These are phyloP conservation scores for Halenospora varia DNA, from an alignment of 495 filamentous ascomycete genomes.

Conservation along the genomic window DNA sequence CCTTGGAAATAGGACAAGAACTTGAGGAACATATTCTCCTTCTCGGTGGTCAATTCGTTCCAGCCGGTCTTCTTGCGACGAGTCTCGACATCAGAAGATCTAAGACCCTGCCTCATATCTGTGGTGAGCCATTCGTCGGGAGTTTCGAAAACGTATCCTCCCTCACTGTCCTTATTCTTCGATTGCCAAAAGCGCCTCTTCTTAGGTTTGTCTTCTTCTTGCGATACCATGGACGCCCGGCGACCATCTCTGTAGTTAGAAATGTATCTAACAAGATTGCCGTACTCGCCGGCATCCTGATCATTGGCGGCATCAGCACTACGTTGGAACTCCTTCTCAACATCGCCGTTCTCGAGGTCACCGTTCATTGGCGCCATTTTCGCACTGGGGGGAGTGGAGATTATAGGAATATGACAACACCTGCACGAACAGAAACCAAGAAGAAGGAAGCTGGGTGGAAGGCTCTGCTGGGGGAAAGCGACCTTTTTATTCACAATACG, in stretches of 20 bases:
- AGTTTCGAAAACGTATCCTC: slow-evolving; percentile 39
- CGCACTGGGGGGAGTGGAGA: background rate
- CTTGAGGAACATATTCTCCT: slow-evolving; percentile 72
- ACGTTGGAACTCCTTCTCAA: slow-evolving; percentile 12
- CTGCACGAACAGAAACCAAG: background rate
- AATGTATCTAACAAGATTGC: slow-evolving; percentile 57
- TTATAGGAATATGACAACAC: background rate
- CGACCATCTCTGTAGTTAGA: slow-evolving; percentile 60
- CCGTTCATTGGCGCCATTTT: slow-evolving; percentile 15
- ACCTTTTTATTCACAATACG: background rate
- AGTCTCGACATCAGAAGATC: slow-evolving; percentile 51
- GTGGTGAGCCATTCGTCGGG: slow-evolving; percentile 72
- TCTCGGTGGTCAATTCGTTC: slow-evolving; percentile 74
- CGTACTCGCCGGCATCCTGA: slow-evolving; percentile 33
- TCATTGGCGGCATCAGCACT: slow-evolving; percentile 4
- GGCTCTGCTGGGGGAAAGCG: background rate
- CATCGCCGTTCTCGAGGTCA: slow-evolving; percentile 24
- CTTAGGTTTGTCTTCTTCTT: slow-evolving; percentile 35
- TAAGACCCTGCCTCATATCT: slow-evolving; percentile 62
- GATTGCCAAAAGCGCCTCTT: slow-evolving; percentile 33
- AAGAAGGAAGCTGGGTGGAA: background rate
- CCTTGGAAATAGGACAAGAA: slow-evolving; percentile 78
- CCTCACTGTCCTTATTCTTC: background rate
- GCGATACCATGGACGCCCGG: slow-evolving; percentile 49
- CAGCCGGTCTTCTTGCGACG: slow-evolving; percentile 65